Evolutionary conservation across 352 stramenopile species (phyloP), one percentile per base, ranked within the genome.

Genomic region (Phytophthora boehmeriae): DNA sequence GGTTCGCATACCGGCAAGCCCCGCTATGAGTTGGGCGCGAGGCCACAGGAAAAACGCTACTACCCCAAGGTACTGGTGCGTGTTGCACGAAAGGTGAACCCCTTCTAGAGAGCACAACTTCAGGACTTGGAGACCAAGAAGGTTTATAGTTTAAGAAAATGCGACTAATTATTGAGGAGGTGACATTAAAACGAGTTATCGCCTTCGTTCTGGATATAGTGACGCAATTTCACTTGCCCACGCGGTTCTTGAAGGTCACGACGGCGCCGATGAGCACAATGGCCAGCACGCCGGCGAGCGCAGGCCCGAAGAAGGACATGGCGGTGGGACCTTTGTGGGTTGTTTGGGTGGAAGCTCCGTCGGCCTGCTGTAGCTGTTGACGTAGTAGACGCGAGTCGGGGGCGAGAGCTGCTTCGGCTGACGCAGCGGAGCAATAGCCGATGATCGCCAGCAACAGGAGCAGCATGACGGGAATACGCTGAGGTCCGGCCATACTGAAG

Each of bases 191-290:
- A n/a, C n/a, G n/a, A n/a, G n/a, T n/a, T n/a, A n/a, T n/a, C n/a
- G n/a, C n/a, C n/a, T n/a, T n/a, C n/a, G n/a, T n/a, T n/a, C n/a
- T n/a, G n/a, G n/a, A n/a, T n/a, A n/a, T 30, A 30, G 3, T 6
- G 25, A 30, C 25, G 25, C 25, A 35, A 19, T 10, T 25, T 67
- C 46, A 70, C 38, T 72, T 63, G 43, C 53, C 36, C 68, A 55
- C 55, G 17, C 70, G 73, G 48, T 79, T 69, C 63, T 78, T 71
- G 63, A 86, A 88, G n/a, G 68, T 67, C 45, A 88, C 66, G 63
- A 86, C 74, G 17, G 63, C 73, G 25, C 78, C 78, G 49, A 88
- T 84, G 38, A 88, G 71, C 32, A 86, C 54, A 22, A 88, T 81
- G 41, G 76, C 76, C 23, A 88, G 44, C 23, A 76, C 73, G 19